These are phyloP conservation scores for Ceratopteris richardii DNA, from an alignment of 75 land plant genomes.

Conservation along the genomic window DNA sequence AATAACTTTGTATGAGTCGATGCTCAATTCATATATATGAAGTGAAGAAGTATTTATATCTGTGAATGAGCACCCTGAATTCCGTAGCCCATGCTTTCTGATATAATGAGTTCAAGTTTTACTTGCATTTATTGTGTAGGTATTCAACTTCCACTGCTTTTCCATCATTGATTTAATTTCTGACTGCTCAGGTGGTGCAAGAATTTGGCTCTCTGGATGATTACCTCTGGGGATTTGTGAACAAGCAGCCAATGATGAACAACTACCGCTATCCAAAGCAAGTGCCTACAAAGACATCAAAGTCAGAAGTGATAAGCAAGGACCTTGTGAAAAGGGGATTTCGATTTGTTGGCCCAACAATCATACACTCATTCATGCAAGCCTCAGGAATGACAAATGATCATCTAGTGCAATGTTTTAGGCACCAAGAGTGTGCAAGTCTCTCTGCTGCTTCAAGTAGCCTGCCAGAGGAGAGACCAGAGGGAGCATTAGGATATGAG, in stretches of 20 bases:
- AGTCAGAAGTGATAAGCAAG: constrained; percentile 80
- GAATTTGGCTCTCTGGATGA: constrained; percentile 79
- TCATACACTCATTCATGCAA: constrained; percentile 91
- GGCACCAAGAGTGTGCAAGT: constrained; percentile 49
- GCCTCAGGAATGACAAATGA: constrained; percentile 88
- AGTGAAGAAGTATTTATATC: too few species aligned
- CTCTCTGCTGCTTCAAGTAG: constrained; percentile 9
- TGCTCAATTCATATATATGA: too few species aligned
- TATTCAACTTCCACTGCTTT: too few species aligned
- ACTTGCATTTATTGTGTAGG: too few species aligned
- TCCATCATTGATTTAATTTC: too few species aligned
- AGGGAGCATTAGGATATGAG: too few species aligned
- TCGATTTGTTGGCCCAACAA: constrained; percentile 82
- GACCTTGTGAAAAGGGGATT: constrained; percentile 78
- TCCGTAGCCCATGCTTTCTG: too few species aligned
- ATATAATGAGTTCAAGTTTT: too few species aligned
- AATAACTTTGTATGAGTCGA: too few species aligned
- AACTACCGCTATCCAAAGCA: constrained; percentile 48
- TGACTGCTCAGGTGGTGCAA: constrained; percentile 37
- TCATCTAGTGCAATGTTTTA: constrained; percentile 74
- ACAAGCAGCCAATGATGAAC: constrained; percentile 62
- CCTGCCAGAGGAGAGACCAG: background rate
- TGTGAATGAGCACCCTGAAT: too few species aligned
- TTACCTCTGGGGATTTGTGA: constrained; percentile 72
- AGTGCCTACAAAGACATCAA: constrained; percentile 76